Evolutionary conservation across 2,329 filamentous ascomycete species (phyloP).

Genomic region (Zalaria sp.): DNA sequence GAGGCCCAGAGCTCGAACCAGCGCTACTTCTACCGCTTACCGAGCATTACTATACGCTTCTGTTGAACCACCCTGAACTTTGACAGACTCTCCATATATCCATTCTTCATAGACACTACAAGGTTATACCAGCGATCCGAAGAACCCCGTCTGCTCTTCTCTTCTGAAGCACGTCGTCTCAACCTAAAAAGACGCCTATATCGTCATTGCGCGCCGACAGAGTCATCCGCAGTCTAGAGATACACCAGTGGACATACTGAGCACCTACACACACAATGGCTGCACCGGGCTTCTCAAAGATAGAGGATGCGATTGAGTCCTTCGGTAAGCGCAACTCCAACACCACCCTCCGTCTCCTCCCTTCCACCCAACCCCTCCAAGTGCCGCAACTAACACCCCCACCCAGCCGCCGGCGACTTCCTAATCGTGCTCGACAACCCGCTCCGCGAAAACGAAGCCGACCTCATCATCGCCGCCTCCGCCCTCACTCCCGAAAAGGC

Average conservation of each 20-base stretch:
- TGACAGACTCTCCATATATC: background rate
- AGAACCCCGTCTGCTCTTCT: background rate
- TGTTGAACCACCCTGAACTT: background rate
- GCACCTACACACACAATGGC: background rate
- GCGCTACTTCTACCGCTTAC: background rate
- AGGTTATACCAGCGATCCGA: background rate
- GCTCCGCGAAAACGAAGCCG: slow-evolving; percentile 91
- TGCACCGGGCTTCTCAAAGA: background rate
- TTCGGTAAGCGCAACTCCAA: background rate
- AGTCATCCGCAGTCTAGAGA: background rate
- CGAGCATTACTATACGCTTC: background rate
- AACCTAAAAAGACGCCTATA: background rate
- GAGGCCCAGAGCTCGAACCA: background rate
- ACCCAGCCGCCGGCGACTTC: slow-evolving; percentile 57
- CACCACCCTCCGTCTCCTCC: background rate
- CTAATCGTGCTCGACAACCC: slow-evolving; percentile 90
- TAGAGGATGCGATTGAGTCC: background rate
- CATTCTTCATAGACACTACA: background rate
- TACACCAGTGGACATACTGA: background rate
- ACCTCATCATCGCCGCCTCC: slow-evolving; percentile 86
- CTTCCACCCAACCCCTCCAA: background rate
- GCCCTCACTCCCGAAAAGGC: slow-evolving; percentile 78
- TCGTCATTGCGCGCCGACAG: background rate
- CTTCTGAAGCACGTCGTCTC: too few relatives aligned
- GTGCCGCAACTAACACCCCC: background rate